Conservation (phyloP, 768 basidiomycete genomes). For the Serendipita indica region DNA sequence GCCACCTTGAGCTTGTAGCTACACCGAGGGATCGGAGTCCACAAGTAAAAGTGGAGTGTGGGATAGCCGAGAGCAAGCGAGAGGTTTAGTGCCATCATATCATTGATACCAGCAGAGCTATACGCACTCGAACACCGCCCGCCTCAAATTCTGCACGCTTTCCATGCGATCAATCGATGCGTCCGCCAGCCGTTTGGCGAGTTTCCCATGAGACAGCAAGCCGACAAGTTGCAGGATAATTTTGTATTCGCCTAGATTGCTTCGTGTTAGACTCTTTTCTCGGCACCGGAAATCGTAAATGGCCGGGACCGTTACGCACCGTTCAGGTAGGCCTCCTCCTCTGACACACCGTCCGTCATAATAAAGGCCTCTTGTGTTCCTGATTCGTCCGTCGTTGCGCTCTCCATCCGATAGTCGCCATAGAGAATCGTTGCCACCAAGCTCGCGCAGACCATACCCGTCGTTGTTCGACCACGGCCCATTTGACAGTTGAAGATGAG, state of each 20-base stretch:
- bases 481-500: conserved; percentile 97
- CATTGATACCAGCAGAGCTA: background rate
- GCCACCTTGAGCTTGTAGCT: conserved; percentile 89
- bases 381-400: background rate
- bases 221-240: conserved; percentile 88
- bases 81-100: background rate
- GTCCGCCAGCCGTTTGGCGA: conserved; percentile 83
- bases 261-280: background rate
- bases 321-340: conserved; percentile 78
- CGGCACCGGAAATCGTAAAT: background rate
- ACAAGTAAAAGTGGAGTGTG: background rate
- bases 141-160: conserved; percentile 92
- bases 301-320: conserved; percentile 34
- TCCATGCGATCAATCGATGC: conserved; percentile 75
- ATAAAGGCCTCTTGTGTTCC: conserved; percentile 17
- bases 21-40: background rate
- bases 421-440: conserved; percentile 60
- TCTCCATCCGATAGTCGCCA: conserved; percentile 3
- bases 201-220: conserved; percentile 80
- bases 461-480: conserved; percentile 74
- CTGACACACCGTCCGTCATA: conserved; percentile 63
- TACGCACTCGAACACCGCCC: conserved; percentile 85
- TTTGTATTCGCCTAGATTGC: conserved; percentile 79
- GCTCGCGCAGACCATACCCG: conserved; percentile 86
- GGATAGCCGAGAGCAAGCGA: background rate